phyloP scores from a whole-genome alignment of 2,329 filamentous ascomycete species.

The Ophiostoma triangulosporum region DNA sequence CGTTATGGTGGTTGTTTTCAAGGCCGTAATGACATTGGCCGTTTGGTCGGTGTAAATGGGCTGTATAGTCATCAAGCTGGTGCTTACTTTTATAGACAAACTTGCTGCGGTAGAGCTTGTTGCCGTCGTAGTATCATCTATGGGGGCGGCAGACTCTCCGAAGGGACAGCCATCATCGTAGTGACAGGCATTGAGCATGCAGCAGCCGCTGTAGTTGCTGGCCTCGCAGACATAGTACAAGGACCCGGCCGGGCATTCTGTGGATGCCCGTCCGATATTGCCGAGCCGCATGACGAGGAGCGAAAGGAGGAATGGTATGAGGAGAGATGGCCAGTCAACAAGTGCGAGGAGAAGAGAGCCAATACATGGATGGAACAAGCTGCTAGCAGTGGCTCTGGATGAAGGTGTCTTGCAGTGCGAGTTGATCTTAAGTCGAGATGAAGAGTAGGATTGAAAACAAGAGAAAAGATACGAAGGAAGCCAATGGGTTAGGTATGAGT shows the following conservation, averaged over 20 bases:
- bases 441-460: neutral
- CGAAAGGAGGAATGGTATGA: too few relatives aligned
- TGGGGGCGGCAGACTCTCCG: neutral
- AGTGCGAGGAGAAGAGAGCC: neutral
- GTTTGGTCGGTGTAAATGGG: too few relatives aligned
- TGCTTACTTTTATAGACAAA: too few relatives aligned
- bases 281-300: conserved; percentile 7
- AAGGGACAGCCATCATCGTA: conserved; percentile 20
- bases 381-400: neutral
- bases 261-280: neutral
- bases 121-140: neutral
- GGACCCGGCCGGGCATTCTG: conserved; percentile 19
- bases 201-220: conserved; percentile 31
- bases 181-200: conserved; percentile 29
- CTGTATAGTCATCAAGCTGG: too few relatives aligned
- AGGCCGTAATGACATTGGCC: too few relatives aligned
- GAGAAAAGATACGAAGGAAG: neutral
- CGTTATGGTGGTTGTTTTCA: neutral
- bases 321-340: neutral
- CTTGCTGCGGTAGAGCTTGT: neutral
- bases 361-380: neutral
- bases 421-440: neutral
- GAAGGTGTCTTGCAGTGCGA: neutral
- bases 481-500: neutral
- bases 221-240: conserved; percentile 25